Evolutionary conservation across 2,329 filamentous ascomycete genomes (phyloP).

Genomic region (Colletotrichum sp.): DNA sequence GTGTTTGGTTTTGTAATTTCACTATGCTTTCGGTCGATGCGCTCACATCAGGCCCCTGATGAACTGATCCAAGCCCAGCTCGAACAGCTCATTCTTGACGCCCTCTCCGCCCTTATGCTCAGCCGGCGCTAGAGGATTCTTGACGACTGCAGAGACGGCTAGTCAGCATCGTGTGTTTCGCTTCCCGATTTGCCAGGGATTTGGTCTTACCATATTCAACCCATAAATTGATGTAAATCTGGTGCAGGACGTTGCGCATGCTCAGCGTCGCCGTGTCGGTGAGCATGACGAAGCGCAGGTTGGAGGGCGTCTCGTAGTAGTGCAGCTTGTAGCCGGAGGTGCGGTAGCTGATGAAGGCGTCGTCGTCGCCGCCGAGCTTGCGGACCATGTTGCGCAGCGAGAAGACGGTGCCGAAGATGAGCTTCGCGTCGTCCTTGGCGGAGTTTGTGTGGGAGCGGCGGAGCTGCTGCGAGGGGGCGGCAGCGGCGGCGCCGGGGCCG

Average conservation of each 20-base stretch:
- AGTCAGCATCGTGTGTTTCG: conserved; percentile 22
- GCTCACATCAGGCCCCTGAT: conserved; percentile 68
- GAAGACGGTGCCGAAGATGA: conserved; percentile 97
- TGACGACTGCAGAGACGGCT: conserved; percentile 58
- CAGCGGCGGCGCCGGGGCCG: conserved; percentile 10
- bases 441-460: conserved; percentile 21
- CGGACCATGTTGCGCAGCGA: conserved; percentile 95
- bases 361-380: conserved; percentile 91
- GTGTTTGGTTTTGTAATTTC: neutral
- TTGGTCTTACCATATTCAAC: conserved; percentile 82
- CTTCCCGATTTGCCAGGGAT: no score
- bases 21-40: neutral
- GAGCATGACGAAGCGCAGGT: conserved; percentile 94
- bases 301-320: conserved; percentile 97
- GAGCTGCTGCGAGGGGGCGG: conserved; percentile 10
- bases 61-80: conserved; percentile 78
- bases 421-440: conserved; percentile 84
- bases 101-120: conserved; percentile 73
- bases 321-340: conserved; percentile 97
- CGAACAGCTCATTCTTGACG: conserved; percentile 75
- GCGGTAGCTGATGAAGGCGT: conserved; percentile 92
- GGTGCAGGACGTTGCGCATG: conserved; percentile 92
- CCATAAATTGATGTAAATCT: conserved; percentile 98
- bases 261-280: conserved; percentile 89
- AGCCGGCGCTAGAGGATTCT: conserved; percentile 72